These are phyloP conservation scores for Nymphaea colorata DNA, from an alignment of 164 flowering plant genomes.

Conservation along the genomic window DNA sequence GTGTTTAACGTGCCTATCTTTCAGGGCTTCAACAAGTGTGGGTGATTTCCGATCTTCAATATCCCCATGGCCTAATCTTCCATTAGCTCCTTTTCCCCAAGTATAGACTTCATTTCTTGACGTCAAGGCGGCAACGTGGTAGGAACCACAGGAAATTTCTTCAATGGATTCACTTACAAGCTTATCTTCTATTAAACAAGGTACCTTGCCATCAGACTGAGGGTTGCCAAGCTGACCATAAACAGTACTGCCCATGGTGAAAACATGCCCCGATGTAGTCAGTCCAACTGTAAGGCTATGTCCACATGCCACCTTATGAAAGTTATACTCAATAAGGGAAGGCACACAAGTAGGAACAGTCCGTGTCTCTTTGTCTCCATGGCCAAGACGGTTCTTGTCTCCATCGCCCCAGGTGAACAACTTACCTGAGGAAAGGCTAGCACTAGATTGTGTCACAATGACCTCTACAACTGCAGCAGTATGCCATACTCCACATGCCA, in stretches of 20 bases:
- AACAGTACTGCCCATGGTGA: constrained; percentile 30
- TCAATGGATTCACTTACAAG: constrained; percentile 23
- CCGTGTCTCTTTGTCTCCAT: constrained; percentile 30
- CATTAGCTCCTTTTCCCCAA: constrained; percentile 88
- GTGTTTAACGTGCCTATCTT: constrained; percentile 67
- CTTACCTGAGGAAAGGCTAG: constrained; percentile 26
- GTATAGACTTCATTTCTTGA: constrained; percentile 68
- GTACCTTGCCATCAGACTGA: constrained; percentile 24
- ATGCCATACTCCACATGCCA: constrained; percentile 35
- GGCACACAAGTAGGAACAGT: constrained; percentile 29
- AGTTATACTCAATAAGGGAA: constrained; percentile 27
- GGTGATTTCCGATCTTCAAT: constrained; percentile 60
- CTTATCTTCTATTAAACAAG: constrained; percentile 24
- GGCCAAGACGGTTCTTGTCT: constrained; percentile 31
- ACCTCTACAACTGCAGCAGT: constrained; percentile 35
- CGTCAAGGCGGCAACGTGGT: constrained; percentile 64
- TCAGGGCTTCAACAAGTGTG: constrained; percentile 58
- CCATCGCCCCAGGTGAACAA: constrained; percentile 39
- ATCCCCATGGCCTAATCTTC: constrained; percentile 81
- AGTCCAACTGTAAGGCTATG: constrained; percentile 27
- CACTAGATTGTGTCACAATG: constrained; percentile 23
- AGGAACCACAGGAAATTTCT: constrained; percentile 71
- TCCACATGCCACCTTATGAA: constrained; percentile 30
- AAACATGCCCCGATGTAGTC: constrained; percentile 28
- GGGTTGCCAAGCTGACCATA: constrained; percentile 36